phyloP scores from a whole-genome alignment of 2,329 filamentous ascomycete genomes.

The Trichoderma simmonsii region DNA sequence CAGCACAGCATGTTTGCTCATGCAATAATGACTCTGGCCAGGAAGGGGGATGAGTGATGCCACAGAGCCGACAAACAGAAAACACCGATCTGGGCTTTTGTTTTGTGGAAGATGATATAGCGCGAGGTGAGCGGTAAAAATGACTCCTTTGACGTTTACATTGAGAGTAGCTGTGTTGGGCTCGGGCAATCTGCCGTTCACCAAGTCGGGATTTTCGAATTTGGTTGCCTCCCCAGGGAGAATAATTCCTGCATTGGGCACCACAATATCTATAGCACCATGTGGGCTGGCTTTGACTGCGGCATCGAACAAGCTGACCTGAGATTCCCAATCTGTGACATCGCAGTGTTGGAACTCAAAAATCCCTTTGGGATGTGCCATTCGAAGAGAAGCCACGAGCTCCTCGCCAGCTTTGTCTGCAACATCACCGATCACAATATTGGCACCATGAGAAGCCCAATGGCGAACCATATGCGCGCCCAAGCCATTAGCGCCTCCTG shows the following conservation, averaged over 20 bases:
- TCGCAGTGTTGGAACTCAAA: slow-evolving; percentile 60
- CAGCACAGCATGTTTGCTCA: slow-evolving; percentile 64
- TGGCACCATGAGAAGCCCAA: slow-evolving; percentile 56
- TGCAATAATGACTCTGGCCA: slow-evolving; percentile 51
- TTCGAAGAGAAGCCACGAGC: slow-evolving; percentile 52
- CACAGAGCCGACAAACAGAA: slow-evolving; percentile 62
- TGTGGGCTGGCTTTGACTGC: slow-evolving; percentile 53
- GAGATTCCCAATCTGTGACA: slow-evolving; percentile 62
- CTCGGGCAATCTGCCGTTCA: slow-evolving; percentile 39
- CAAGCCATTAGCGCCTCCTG: slow-evolving; percentile 61
- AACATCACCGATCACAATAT: slow-evolving; percentile 63
- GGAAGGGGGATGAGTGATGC: slow-evolving; percentile 51
- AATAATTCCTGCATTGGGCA: slow-evolving; percentile 64
- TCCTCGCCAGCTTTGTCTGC: slow-evolving; percentile 51
- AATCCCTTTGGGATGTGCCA: slow-evolving; percentile 36
- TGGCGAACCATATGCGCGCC: slow-evolving; percentile 52
- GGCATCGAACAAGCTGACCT: slow-evolving; percentile 60
- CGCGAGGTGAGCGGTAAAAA: slow-evolving; percentile 64
- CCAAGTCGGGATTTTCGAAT: slow-evolving; percentile 48
- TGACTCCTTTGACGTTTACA: slow-evolving; percentile 61
- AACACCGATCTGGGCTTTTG: slow-evolving; percentile 48
- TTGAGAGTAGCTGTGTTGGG: slow-evolving; percentile 55
- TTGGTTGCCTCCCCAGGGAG: slow-evolving; percentile 27
- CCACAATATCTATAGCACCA: slow-evolving; percentile 58
- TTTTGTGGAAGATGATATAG: slow-evolving; percentile 41